phyloP scores from a whole-genome alignment of 768 basidiomycete genomes.

The Sarcodon aspratus region DNA sequence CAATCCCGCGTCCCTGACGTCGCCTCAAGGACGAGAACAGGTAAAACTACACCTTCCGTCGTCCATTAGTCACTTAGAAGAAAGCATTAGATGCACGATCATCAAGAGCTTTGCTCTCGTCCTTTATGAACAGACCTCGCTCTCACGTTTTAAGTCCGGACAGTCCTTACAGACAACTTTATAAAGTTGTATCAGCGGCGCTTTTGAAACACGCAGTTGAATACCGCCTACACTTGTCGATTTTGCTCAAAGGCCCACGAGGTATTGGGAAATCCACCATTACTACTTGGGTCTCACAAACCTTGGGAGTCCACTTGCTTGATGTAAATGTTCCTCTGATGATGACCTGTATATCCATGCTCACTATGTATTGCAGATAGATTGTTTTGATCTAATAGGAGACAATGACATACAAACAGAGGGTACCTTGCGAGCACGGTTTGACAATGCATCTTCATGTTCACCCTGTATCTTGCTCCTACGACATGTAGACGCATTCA shows the following conservation, averaged over 20 bases:
- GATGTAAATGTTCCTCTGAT: conserved; percentile 39
- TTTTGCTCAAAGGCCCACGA: conserved; percentile 69
- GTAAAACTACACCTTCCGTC: conserved; percentile 25
- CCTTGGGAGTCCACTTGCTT: conserved; percentile 65
- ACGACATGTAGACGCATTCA: conserved; percentile 71
- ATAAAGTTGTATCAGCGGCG: conserved; percentile 49
- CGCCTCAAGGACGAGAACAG: conserved; percentile 33
- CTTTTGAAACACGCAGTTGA: conserved; percentile 42
- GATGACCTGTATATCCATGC: too few relatives aligned
- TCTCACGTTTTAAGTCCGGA: too few relatives aligned
- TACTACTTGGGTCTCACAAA: conserved; percentile 40
- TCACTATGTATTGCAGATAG: conserved; percentile 39
- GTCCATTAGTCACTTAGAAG: neutral
- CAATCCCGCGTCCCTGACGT: conserved; percentile 48
- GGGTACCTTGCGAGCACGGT: conserved; percentile 53
- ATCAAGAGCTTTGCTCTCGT: neutral
- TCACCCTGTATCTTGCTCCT: conserved; percentile 81
- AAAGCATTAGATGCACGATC: neutral
- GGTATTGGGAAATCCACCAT: conserved; percentile 76
- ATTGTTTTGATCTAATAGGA: conserved; percentile 75
- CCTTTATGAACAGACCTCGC: neutral
- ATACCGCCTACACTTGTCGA: conserved; percentile 54
- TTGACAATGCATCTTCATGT: conserved; percentile 68
- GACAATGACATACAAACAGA: conserved; percentile 73
- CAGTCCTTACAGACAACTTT: neutral